phyloP scores from a whole-genome alignment of 1,284 basidiomycete species.

The Paramarasmius palmivorus region DNA sequence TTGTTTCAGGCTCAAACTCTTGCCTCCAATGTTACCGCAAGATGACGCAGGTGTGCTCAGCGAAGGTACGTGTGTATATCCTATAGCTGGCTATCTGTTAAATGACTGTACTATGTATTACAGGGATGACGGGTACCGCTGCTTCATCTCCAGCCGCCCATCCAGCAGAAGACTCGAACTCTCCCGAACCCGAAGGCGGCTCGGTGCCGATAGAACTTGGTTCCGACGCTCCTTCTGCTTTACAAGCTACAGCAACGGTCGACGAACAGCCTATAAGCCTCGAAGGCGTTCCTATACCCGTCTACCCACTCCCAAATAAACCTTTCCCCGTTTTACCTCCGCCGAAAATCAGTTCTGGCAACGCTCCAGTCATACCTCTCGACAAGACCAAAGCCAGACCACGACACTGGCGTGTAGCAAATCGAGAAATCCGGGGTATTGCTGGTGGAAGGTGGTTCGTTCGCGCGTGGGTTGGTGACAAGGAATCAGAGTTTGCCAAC shows the following conservation, averaged over 20 bases:
- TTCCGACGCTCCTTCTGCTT: conserved; percentile 20
- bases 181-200: conserved; percentile 41
- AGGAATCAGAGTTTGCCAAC: conserved; percentile 63
- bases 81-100: neutral
- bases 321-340: conserved; percentile 78
- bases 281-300: conserved; percentile 60
- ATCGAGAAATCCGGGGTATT: conserved; percentile 75
- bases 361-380: conserved; percentile 62
- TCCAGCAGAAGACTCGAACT: conserved; percentile 34
- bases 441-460: conserved; percentile 79
- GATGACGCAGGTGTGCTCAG: conserved; percentile 42
- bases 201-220: conserved; percentile 17
- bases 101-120: conserved; percentile 1
- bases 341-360: conserved; percentile 69
- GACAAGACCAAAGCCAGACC: conserved; percentile 61
- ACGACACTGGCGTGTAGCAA: conserved; percentile 69
- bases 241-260: conserved; percentile 23
- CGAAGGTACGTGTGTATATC: conserved; percentile 26
- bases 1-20: conserved; percentile 7
- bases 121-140: conserved; percentile 46
- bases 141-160: conserved; percentile 48
- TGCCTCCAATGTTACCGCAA: conserved; percentile 28
- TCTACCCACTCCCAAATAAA: conserved; percentile 75
- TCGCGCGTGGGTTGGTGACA: conserved; percentile 75
- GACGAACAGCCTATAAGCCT: conserved; percentile 39